Percentiles rank a stretch among this genome's conserved stretches.
phyloP scores from a whole-genome alignment of 2,329 filamentous ascomycete genomes.

The Biscogniauxia sp. region DNA sequence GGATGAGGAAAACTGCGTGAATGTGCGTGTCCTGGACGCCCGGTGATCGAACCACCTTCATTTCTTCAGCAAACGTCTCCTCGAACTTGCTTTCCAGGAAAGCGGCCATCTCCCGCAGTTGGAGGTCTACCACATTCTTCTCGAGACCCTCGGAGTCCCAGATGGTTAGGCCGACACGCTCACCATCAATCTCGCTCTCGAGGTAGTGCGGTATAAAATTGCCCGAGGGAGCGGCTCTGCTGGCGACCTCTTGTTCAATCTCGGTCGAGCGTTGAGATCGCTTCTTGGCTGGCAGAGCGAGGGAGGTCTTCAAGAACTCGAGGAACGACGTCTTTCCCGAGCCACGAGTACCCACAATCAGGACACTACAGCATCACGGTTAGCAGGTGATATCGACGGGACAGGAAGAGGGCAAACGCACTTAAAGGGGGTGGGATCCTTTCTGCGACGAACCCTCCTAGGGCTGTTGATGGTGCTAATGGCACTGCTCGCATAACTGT shows the following conservation, averaged over 20 bases:
- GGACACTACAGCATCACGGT: constrained; percentile 57
- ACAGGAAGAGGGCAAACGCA: constrained; percentile 50
- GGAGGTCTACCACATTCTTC: constrained; percentile 91
- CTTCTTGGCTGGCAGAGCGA: constrained; percentile 81
- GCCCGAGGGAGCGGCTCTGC: constrained; percentile 53
- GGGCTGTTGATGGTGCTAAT: constrained; percentile 92
- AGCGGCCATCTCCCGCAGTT: constrained; percentile 83
- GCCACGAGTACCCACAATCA: constrained; percentile 83
- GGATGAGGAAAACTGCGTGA: constrained; percentile 87
- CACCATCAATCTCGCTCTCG: constrained; percentile 90
- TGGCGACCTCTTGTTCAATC: constrained; percentile 56
- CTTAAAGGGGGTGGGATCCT: constrained; percentile 98
- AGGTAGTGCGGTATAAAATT: constrained; percentile 86
- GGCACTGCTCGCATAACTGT: constrained; percentile 92
- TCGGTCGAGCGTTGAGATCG: constrained; percentile 50
- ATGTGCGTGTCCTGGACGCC: constrained; percentile 96
- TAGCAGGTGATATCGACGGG: constrained; percentile 8
- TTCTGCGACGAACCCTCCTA: constrained; percentile 85
- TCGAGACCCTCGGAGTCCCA: constrained; percentile 97
- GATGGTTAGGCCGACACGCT: constrained; percentile 86
- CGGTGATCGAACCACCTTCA: constrained; percentile 92
- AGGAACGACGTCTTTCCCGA: constrained; percentile 96
- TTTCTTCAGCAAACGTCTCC: constrained; percentile 95
- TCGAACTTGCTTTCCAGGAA: constrained; percentile 99
- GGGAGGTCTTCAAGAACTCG: constrained; percentile 85